Percentiles rank a stretch among this genome's conserved stretches.
phyloP scores from a whole-genome alignment of 345 rosid species.

The Citrus sinensis region DVS_A1.0 CM039165.1:34338501-34339000 shows the following conservation, averaged over 20 bases:
- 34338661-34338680: conserved; percentile 41
- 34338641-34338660: conserved; percentile 39
- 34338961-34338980: conserved; percentile 83
- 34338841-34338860: conserved; percentile 51
- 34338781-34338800: conserved; percentile 86
- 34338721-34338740: conserved; percentile 47
- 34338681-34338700: conserved; percentile 24
- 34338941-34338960: conserved; percentile 43
- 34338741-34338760: conserved; percentile 62
- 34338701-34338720: conserved; percentile 18
- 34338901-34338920: conserved; percentile 76
- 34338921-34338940: conserved; percentile 86
- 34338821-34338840: conserved; percentile 72
- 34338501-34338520: conserved; percentile 32
- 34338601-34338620: conserved; percentile 27
- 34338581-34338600: conserved; percentile 28
- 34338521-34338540: neutral
- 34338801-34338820: conserved; percentile 71
- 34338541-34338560: conserved; percentile 23
- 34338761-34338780: conserved; percentile 81
- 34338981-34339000: conserved; percentile 47
- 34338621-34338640: conserved; percentile 42
- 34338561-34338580: conserved; percentile 30
- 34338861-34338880: conserved; percentile 65
- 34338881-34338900: conserved; percentile 83